Evolutionary conservation across 805 yeast genomes (phyloP), one percentile per base, ranked within the genome.

Genomic region (Schizosaccharomyces cryophilus): DNA sequence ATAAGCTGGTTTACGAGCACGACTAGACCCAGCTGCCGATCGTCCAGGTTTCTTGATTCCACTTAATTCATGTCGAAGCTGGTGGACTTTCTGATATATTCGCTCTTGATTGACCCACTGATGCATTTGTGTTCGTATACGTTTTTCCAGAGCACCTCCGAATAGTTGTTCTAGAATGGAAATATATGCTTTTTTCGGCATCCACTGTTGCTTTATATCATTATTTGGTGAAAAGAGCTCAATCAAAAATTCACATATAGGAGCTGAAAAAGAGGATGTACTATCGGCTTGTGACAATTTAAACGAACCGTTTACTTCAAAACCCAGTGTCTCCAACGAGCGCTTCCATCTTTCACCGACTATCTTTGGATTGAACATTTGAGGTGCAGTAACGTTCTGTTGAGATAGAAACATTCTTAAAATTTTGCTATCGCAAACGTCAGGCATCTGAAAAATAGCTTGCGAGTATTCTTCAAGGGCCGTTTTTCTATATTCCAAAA

Each of bases 351-450:
- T 11, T 51, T 24, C 26, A 1, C 35, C 35, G 4, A 51, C 35
- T 5, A 19, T 29, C 31, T 51, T 51, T 5, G 56, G 30, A 51
- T 51, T 29, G n/a, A 24, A 29, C 56, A 51, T 21, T 29, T 51
- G 30, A 11, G 56, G 56, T 11, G 35, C 56, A 5, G 56, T 51
- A 29, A 51, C 19, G 26, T 51, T 51, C 31, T 56, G 42, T 17
- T 56, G 60, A 0, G 95, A 86, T 58, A 89, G 71, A 68, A 90
- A 89, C 55, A 80, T 76, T 62, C 96, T 73, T 67, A 89, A 85
- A 5, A 80, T 80, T 61, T 78, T 76, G 67, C 85, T 83, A 31
- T 80, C 78, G 67, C 96, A 88, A 1, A 89, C 85, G 31, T 79
- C 80, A 0, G 86, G 83, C 17, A 82, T 76, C 40, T 71, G 66